Evolutionary conservation across 257 asterid species (phyloP), one percentile per base, ranked within the genome.

Genomic region (Scutellaria minor): DNA sequence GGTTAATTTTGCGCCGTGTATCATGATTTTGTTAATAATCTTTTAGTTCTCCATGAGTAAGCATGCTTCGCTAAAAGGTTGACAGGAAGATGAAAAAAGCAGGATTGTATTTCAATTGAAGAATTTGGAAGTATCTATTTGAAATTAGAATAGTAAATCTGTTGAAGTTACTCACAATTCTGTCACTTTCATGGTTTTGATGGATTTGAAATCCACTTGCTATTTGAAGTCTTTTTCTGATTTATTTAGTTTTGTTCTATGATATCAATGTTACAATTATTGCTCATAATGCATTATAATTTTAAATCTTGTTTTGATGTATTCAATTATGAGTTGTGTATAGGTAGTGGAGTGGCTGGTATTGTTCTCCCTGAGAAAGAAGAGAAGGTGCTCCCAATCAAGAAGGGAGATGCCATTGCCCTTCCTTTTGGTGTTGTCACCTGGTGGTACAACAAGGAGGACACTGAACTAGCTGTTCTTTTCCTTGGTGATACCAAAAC

Each of bases 361-460:
- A 79, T 92, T 41, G 86, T 92, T 67, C 96, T 85, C 60, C 93
- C 97, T 0, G 98, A 85, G 84, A 83, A 92, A 70, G 98, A 90
- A 70, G 98, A 90, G 48, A 92, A 88, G 87, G 94, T 88, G 12
- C 63, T 90, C 3, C 81, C 96, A n/a, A 90, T 92, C 70, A 92
- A 90, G 88, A 87, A 81, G 77, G 98, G 97, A 6, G 98, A 92
- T 22, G 83, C 97, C 40, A 74, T 92, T 41, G 98, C 97, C 47
- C 83, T 92, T 11, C 98, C 98, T 14, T 92, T 92, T 63, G 98
- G 98, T 2, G 95, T 87, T 5, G 91, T 87, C 27, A 85, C 93
- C 48, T 92, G 98, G 96, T 90, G 93, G 91, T 87, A 83, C 84
- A 92, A 92, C 94, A 87, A 88, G 66, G 90, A 85, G 12, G 97